A percentile compares a stretch with the other conserved stretches of the same genome.
phyloP scores from a whole-genome alignment of 176 grass and related monocot genomes.

The Oryza meyeriana region DNA sequence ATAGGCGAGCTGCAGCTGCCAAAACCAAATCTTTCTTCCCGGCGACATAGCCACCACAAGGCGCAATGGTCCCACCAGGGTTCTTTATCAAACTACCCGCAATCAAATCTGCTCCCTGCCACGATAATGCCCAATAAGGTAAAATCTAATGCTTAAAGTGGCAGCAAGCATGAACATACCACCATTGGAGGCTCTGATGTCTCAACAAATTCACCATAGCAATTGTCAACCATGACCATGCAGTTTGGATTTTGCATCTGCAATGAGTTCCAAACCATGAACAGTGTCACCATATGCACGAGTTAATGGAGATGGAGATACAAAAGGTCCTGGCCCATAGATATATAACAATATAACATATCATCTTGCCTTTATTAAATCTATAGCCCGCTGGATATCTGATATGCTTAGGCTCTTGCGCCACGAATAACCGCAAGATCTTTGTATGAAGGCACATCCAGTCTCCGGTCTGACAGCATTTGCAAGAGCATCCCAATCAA shows the following conservation, averaged over 20 bases:
- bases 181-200: constrained; percentile 75
- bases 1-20: constrained; percentile 73
- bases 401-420: constrained; percentile 63
- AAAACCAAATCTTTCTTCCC: constrained; percentile 73
- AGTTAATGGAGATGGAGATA: neutral
- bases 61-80: constrained; percentile 80
- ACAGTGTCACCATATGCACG: neutral
- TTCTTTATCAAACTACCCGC: constrained; percentile 97
- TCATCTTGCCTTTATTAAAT: constrained; percentile 62
- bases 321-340: neutral
- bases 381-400: constrained; percentile 64
- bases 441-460: constrained; percentile 78
- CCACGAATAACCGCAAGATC: constrained; percentile 90
- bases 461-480: constrained; percentile 57
- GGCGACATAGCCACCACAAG: constrained; percentile 87
- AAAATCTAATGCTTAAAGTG: neutral
- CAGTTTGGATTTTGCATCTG: constrained; percentile 80
- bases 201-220: constrained; percentile 98
- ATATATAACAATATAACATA: neutral
- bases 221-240: constrained; percentile 96
- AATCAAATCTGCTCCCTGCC: constrained; percentile 84
- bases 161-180: constrained; percentile 39
- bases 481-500: constrained; percentile 69
- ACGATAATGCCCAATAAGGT: constrained; percentile 31
- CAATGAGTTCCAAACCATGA: neutral